Percentiles rank a stretch among this genome's conserved stretches.
phyloP scores from a whole-genome alignment of 2,329 filamentous ascomycete genomes.

The Dendrostoma leiphaemia region DNA sequence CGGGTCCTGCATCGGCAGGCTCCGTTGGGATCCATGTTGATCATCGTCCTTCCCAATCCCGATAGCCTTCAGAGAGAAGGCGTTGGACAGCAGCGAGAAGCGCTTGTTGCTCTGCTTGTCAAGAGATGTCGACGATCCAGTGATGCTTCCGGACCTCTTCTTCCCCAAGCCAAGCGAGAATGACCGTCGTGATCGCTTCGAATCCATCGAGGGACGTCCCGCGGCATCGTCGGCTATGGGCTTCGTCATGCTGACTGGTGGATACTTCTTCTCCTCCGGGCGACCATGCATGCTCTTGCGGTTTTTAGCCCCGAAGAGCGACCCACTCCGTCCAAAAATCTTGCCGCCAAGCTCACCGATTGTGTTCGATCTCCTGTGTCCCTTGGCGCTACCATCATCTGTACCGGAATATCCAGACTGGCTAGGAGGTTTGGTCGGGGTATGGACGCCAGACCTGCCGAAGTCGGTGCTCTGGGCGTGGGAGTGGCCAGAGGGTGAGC shows the following conservation, averaged over 20 bases:
- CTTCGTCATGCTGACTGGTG: constrained; percentile 87
- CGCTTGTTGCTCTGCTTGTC: constrained; percentile 57
- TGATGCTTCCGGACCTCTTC: constrained; percentile 68
- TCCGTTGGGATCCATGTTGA: constrained; percentile 49
- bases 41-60: constrained; percentile 56
- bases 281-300: constrained; percentile 43
- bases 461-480: constrained; percentile 47
- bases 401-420: constrained; percentile 58
- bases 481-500: constrained; percentile 45
- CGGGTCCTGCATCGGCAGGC: constrained; percentile 51
- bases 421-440: constrained; percentile 57
- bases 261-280: constrained; percentile 72
- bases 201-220: constrained; percentile 66
- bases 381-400: constrained; percentile 45
- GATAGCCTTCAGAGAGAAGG: constrained; percentile 64
- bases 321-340: constrained; percentile 79
- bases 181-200: constrained; percentile 62
- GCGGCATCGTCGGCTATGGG: constrained; percentile 57
- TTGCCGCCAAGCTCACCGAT: constrained; percentile 81
- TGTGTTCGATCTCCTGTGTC: constrained; percentile 70
- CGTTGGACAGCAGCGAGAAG: constrained; percentile 68
- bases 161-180: constrained; percentile 68
- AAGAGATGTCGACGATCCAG: constrained; percentile 53
- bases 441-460: constrained; percentile 60
- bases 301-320: constrained; percentile 67